Conservation (phyloP, 306 rosid genomes). For the Carpinus fangiana region DNA sequence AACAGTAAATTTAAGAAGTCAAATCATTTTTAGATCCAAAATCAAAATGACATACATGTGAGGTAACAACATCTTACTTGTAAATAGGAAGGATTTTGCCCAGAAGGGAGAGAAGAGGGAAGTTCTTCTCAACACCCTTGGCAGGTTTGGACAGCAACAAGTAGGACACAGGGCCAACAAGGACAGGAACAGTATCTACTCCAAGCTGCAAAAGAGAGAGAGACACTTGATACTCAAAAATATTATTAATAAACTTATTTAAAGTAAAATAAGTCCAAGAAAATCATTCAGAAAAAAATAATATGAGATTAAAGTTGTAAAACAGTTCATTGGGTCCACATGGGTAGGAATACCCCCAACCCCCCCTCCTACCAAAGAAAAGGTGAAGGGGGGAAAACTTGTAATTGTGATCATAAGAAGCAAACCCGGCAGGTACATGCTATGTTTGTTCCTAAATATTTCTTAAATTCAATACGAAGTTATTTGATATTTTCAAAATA, state of each 20-base stretch:
- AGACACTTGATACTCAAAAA: constrained; percentile 21
- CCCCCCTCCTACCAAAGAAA: no score
- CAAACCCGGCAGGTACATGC: no score
- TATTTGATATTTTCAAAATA: no score
- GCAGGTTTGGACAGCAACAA: constrained; percentile 89
- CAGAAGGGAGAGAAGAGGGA: constrained; percentile 76
- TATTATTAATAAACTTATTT: not conserved
- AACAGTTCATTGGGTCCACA: not conserved
- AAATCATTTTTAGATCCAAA: not conserved
- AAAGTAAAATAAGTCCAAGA: not conserved
- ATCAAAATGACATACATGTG: not conserved
- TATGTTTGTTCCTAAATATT: no score
- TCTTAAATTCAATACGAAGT: no score
- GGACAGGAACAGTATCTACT: constrained; percentile 75
- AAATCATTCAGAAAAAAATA: not conserved
- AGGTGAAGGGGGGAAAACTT: not conserved
- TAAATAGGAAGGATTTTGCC: constrained; percentile 69
- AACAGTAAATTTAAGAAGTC: constrained; percentile 22
- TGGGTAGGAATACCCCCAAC: not conserved
- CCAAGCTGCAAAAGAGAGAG: constrained; percentile 63
- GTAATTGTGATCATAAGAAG: not conserved
- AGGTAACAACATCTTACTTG: constrained; percentile 53
- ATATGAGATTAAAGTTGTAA: not conserved
- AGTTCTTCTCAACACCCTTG: constrained; percentile 80
- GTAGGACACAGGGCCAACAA: constrained; percentile 88